Percentiles rank a stretch among this genome's conserved stretches.
phyloP scores from a whole-genome alignment of 2,329 filamentous ascomycete species.

The Penicillium palitans region DNA sequence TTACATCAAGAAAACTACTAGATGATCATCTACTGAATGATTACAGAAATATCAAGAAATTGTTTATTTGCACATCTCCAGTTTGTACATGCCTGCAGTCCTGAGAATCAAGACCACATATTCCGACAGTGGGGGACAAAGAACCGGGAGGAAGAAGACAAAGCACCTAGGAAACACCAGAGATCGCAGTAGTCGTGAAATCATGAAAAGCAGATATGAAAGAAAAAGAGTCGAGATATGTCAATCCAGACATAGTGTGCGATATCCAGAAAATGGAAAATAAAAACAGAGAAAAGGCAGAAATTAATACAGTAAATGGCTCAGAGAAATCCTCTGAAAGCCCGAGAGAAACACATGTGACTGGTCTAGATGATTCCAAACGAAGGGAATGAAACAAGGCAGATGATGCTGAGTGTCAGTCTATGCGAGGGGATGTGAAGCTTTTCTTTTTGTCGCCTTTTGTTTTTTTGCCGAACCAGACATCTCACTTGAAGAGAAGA shows the following conservation, averaged over 20 bases:
- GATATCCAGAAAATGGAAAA: constrained; percentile 1
- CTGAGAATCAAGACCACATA: not conserved
- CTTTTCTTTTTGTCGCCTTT: constrained; percentile 1
- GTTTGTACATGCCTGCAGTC: constrained; percentile 19
- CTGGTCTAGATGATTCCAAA: constrained; percentile 21
- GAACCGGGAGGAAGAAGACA: constrained; percentile 9
- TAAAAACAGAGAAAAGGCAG: constrained; percentile 14
- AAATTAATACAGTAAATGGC: constrained; percentile 26
- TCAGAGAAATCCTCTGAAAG: not conserved
- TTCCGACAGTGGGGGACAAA: constrained; percentile 10
- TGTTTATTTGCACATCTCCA: constrained; percentile 24
- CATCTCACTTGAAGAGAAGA: constrained; percentile 4
- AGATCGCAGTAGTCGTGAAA: constrained; percentile 16
- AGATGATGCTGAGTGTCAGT: constrained; percentile 15
- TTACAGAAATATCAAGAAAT: not conserved
- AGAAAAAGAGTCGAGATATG: not conserved
- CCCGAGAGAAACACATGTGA: constrained; percentile 13
- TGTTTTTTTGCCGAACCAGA: constrained; percentile 3
- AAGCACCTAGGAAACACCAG: constrained; percentile 12
- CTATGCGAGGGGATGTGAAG: constrained; percentile 17
- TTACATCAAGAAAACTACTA: not conserved
- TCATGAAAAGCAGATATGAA: constrained; percentile 13
- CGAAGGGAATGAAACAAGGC: constrained; percentile 6
- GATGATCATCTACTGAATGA: not conserved
- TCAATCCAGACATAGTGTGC: constrained; percentile 2